Evolutionary conservation across 768 basidiomycete species (phyloP), one percentile per base, ranked within the genome.

Genomic region (Tylopilus sp.): DNA sequence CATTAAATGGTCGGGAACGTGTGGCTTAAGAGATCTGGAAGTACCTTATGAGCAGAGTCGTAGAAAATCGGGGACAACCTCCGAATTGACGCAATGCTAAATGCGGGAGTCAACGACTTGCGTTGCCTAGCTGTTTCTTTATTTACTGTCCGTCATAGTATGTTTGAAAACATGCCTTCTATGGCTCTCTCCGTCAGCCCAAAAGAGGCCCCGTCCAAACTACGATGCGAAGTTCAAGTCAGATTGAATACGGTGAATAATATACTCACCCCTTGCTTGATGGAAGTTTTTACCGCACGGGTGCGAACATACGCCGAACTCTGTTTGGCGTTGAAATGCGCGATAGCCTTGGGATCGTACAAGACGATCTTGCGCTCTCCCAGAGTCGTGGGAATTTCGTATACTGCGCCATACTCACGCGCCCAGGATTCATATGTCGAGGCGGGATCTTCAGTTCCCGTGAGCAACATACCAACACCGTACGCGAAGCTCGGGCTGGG

Each of bases 161-260:
- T 3, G 12, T 6, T 8, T 0, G 17, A 7, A 6, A 22, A 53
- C 52, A 7, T 45, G 72, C 78, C 78, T 68, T 42, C 64, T 70
- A 43, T 82, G 80, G 48, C 67, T 72, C 16, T 80, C 79, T 13
- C 75, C 73, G 30, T 74, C 66, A 2, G 63, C 56, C 55, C 45
- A 61, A 11, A 65, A 33, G 1, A 76, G 40, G 2, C 74, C 72
- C 17, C 59, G 60, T 7, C 74, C 74, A 29, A 60, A 48, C 52
- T 61, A 30, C 16, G 14, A 5, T 3, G 34, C 12, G 9, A 42
- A 11, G 1, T n/a, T 16, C 4, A 21, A 14, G 13, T 24, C 2
- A 17, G 16, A 38, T n/a, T 14, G 11, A 7, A 25, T 19, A 14
- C 9, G 11, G 6, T 12, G 16, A 9, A 38, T 1, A 0, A 7